Conservation (phyloP, 306 rosid genomes). For the Cucurbita pepo region DNA sequence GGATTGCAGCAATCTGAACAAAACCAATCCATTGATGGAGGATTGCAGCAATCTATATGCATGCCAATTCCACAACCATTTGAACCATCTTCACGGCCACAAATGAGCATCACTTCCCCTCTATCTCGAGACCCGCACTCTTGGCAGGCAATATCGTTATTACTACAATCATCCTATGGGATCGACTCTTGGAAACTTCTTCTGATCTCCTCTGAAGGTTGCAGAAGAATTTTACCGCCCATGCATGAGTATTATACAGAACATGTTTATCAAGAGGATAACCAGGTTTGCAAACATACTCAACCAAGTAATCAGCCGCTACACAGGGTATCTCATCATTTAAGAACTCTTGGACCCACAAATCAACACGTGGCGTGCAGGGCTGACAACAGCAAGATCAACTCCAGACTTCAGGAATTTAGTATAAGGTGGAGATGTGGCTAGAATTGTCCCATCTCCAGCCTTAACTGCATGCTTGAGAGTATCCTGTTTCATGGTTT, state of each 20-base stretch:
- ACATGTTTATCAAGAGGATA: constrained; percentile 65
- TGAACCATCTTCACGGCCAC: constrained; percentile 71
- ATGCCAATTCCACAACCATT: constrained; percentile 68
- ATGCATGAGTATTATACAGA: constrained; percentile 40
- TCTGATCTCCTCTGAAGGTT: constrained; percentile 39
- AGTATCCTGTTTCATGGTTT: constrained; percentile 46
- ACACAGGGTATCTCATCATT: constrained; percentile 80
- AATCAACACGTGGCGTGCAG: constrained; percentile 64
- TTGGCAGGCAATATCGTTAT: constrained; percentile 35
- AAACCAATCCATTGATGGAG: constrained; percentile 69
- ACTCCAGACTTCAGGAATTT: constrained; percentile 46
- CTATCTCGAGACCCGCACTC: constrained; percentile 59
- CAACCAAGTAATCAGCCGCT: constrained; percentile 78
- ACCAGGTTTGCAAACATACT: constrained; percentile 83
- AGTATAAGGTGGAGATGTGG: constrained; percentile 85
- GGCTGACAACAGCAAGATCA: constrained; percentile 70
- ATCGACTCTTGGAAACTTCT: constrained; percentile 28
- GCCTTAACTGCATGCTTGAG: constrained; percentile 82
- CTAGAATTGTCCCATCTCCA: constrained; percentile 76
- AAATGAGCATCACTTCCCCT: constrained; percentile 79
- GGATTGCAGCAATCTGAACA: constrained; percentile 76
- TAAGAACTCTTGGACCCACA: constrained; percentile 86
- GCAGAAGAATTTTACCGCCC: constrained; percentile 61
- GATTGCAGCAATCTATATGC: constrained; percentile 79
- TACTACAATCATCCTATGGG: constrained; percentile 11